These are phyloP conservation scores for Globisporangium spiculum DNA, from an alignment of 352 stramenopile species.

Conservation along the genomic window DNA sequence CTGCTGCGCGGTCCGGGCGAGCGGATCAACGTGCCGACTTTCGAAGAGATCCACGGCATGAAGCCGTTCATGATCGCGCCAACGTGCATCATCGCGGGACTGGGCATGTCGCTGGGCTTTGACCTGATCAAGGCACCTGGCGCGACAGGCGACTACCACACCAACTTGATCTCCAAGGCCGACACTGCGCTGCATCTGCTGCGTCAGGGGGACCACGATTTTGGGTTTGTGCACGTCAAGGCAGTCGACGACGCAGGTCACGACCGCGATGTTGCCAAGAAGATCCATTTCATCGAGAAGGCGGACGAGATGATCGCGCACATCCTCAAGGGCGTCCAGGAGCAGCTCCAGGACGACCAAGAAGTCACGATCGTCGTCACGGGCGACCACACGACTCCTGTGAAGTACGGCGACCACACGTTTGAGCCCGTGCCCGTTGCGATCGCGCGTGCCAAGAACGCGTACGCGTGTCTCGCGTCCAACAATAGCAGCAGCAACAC, in stretches of 20 bases:
- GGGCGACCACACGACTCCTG: constrained; percentile 83
- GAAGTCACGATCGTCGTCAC: constrained; percentile 85
- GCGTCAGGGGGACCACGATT: constrained; percentile 45
- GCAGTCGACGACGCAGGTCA: constrained; percentile 86
- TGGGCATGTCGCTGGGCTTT: constrained; percentile 85
- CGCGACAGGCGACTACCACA: constrained; percentile 84
- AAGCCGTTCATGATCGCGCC: constrained; percentile 87
- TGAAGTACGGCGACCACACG: constrained; percentile 85
- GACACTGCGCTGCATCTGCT: constrained; percentile 64
- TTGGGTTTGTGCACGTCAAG: constrained; percentile 86
- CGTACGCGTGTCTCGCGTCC: constrained; percentile 26
- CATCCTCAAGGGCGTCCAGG: constrained; percentile 52
- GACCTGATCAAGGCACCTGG: constrained; percentile 66
- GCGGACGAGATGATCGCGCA: constrained; percentile 78
- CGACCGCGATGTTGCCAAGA: constrained; percentile 81
- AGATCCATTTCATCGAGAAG: constrained; percentile 83
- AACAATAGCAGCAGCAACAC: not conserved
- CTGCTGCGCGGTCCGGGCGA: constrained; percentile 79
- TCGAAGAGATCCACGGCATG: constrained; percentile 77
- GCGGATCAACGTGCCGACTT: constrained; percentile 82
- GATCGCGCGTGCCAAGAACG: constrained; percentile 51
- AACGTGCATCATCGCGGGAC: constrained; percentile 85
- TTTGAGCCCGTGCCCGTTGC: constrained; percentile 85
- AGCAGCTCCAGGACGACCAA: constrained; percentile 28
- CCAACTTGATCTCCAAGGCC: constrained; percentile 77